A percentile compares a stretch with the other conserved stretches of the same genome.
Conservation (phyloP, 225 moss, liverwort and hornwort species). For the Climacium dendroides region DNA sequence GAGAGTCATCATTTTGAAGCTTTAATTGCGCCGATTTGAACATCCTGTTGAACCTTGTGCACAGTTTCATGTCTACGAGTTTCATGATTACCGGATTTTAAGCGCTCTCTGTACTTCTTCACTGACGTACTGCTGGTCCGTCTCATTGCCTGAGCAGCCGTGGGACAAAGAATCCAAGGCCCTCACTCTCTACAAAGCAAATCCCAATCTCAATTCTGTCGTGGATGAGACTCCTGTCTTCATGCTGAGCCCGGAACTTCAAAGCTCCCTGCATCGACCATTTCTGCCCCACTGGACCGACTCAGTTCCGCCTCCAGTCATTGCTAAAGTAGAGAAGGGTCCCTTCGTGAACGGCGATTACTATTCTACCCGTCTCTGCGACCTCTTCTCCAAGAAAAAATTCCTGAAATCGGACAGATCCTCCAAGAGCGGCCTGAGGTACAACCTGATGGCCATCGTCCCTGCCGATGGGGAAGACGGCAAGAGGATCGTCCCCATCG, state of each 20-base stretch:
- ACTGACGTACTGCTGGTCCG: neutral
- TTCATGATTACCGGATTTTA: neutral
- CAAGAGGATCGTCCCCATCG: neutral
- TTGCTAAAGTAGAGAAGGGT: neutral
- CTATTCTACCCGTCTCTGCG: conserved; percentile 4
- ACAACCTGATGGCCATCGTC: neutral
- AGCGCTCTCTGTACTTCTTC: too few relatives aligned
- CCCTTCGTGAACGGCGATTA: neutral
- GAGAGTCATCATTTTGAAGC: neutral
- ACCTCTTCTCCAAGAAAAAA: neutral
- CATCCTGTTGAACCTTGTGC: neutral
- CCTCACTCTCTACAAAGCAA: neutral
- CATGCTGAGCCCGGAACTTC: neutral
- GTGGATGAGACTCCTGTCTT: neutral
- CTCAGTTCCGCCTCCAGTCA: neutral
- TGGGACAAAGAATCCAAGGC: neutral
- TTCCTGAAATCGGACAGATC: neutral
- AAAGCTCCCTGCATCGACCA: neutral
- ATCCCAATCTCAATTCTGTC: neutral
- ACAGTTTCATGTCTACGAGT: neutral
- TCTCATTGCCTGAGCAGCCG: neutral
- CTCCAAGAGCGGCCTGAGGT: neutral
- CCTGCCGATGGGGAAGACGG: neutral
- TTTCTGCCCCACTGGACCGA: neutral
- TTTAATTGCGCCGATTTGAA: neutral